phyloP scores from a whole-genome alignment of 2,329 filamentous ascomycete species.

The Epichloe amarillans region DNA sequence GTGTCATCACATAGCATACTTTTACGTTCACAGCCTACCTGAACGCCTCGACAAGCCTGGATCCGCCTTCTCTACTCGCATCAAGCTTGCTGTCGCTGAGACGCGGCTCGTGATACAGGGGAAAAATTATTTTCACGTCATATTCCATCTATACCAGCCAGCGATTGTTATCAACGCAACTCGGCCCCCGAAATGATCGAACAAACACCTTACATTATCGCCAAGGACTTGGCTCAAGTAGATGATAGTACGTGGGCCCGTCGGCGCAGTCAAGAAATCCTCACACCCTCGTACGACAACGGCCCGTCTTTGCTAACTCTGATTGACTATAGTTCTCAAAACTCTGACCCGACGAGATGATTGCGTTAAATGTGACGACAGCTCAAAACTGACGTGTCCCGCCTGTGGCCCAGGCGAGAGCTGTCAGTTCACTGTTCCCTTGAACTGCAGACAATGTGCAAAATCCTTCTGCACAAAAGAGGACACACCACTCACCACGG shows the following conservation, averaged over 20 bases:
- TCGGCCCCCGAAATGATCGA: conserved; percentile 4
- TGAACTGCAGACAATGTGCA: conserved; percentile 33
- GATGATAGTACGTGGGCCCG: conserved; percentile 15
- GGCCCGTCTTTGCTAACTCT: background rate
- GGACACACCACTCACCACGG: conserved; percentile 8
- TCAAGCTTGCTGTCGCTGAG: background rate
- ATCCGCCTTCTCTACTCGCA: background rate
- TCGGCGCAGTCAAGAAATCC: background rate
- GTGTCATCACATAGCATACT: background rate
- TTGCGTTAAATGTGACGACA: conserved; percentile 34
- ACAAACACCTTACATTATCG: conserved; percentile 6
- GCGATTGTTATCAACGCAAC: conserved; percentile 1
- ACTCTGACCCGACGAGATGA: conserved; percentile 26
- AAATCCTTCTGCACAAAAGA: conserved; percentile 31
- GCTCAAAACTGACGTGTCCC: conserved; percentile 30
- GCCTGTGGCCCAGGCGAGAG: conserved; percentile 26
- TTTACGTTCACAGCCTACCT: background rate
- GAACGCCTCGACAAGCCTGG: background rate
- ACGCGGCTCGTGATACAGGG: background rate
- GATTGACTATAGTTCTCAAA: conserved; percentile 11
- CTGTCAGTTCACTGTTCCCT: conserved; percentile 33
- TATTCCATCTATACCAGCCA: background rate
- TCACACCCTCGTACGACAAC: background rate
- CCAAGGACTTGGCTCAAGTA: conserved; percentile 19
- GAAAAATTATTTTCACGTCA: background rate